phyloP scores from a whole-genome alignment of 352 stramenopile genomes.

The Phytophthora sp. region DNA sequence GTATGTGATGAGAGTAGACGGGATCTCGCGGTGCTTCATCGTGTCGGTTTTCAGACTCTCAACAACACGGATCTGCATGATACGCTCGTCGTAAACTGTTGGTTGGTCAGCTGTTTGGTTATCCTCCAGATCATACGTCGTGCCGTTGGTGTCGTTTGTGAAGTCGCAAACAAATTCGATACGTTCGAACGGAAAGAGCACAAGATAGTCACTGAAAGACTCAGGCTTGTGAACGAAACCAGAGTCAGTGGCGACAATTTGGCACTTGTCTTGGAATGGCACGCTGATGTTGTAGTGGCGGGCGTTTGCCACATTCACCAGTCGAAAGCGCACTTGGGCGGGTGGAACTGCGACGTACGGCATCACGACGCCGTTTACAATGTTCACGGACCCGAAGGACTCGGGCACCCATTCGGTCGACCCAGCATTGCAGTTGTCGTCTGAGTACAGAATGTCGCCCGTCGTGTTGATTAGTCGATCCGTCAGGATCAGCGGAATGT shows the following conservation, averaged over 20 bases:
- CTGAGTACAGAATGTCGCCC: conserved; percentile 56
- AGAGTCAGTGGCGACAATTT: conserved; percentile 63
- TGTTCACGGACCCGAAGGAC: conserved; percentile 59
- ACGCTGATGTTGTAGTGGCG: conserved; percentile 82
- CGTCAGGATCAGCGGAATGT: conserved; percentile 53
- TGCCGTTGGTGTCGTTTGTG: conserved; percentile 35
- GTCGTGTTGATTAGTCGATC: conserved; percentile 50
- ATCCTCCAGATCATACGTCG: conserved; percentile 59
- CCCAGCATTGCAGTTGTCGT: conserved; percentile 48
- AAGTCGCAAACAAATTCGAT: conserved; percentile 74
- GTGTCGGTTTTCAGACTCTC: conserved; percentile 42
- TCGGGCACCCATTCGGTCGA: conserved; percentile 57
- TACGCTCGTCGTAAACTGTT: conserved; percentile 50
- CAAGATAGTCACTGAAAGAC: conserved; percentile 37
- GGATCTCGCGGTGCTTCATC: conserved; percentile 46
- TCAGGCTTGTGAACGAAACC: conserved; percentile 67
- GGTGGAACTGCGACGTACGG: conserved; percentile 68
- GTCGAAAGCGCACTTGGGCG: conserved; percentile 70
- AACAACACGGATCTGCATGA: conserved; percentile 56
- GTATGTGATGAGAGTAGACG: conserved; percentile 40
- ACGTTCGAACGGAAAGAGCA: conserved; percentile 60
- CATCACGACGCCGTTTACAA: conserved; percentile 68
- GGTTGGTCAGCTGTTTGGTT: conserved; percentile 51
- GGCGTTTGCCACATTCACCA: conserved; percentile 67
- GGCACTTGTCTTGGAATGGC: conserved; percentile 69